These are phyloP conservation scores for Botrytis fabae DNA, from an alignment of 2,329 filamentous ascomycete species.

Conservation along the genomic window DNA sequence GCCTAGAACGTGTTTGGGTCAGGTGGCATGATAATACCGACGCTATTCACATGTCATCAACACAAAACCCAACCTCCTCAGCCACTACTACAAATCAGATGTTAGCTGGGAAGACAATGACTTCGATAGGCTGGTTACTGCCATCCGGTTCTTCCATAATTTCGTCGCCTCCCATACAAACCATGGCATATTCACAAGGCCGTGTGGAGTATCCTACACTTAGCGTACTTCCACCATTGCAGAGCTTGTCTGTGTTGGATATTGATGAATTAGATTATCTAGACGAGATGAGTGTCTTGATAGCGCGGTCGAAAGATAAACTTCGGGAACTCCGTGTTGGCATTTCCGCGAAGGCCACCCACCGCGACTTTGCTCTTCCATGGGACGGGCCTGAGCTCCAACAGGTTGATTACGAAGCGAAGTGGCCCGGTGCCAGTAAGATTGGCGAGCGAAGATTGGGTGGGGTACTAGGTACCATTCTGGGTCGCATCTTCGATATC, in stretches of 20 bases:
- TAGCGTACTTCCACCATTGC: conserved; percentile 72
- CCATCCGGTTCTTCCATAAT: conserved; percentile 31
- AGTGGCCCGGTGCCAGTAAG: conserved; percentile 55
- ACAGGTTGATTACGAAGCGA: conserved; percentile 61
- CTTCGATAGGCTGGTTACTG: conserved; percentile 45
- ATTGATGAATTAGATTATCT: conserved; percentile 82
- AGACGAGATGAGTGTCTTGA: conserved; percentile 77
- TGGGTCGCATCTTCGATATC: conserved; percentile 66
- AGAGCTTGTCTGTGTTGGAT: conserved; percentile 74
- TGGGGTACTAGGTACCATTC: conserved; percentile 66
- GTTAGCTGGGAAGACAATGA: conserved; percentile 44
- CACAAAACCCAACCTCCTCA: conserved; percentile 30
- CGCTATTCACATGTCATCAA: conserved; percentile 32
- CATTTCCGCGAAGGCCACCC: conserved; percentile 55
- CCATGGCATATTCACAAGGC: conserved; percentile 51
- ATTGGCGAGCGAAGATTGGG: conserved; percentile 65
- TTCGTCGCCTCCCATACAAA: conserved; percentile 30
- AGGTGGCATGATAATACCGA: conserved; percentile 75
- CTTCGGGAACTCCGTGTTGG: conserved; percentile 74
- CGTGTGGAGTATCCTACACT: conserved; percentile 78
- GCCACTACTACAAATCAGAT: conserved; percentile 36
- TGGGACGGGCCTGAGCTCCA: conserved; percentile 64
- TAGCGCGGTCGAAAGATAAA: conserved; percentile 66
- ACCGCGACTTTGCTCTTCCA: conserved; percentile 56
- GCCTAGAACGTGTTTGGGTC: conserved; percentile 74